These are phyloP conservation scores for Fusarium oxysporum DNA, from an alignment of 2,329 filamentous ascomycete species.

Conservation along the genomic window DNA sequence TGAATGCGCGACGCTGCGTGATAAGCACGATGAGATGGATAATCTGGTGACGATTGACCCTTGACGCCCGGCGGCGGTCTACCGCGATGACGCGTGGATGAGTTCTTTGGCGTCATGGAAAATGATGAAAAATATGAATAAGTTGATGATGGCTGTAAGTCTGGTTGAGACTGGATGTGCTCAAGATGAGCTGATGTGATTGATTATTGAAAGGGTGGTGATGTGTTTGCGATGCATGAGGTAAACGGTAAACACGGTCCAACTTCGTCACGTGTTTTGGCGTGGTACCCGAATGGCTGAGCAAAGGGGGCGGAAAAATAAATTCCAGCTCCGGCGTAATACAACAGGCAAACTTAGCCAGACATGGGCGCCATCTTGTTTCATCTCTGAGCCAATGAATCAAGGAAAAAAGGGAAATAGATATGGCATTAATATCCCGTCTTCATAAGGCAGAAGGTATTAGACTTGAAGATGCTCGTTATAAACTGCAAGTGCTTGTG, in stretches of 20 bases:
- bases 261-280: neutral
- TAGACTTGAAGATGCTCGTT: neutral
- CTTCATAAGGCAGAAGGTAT: too few species aligned
- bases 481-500: neutral
- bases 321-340: slow-evolving; percentile 1
- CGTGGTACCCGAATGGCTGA: neutral
- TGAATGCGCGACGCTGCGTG: slow-evolving; percentile 4
- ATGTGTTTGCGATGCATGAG: slow-evolving; percentile 5
- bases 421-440: too few species aligned
- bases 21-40: neutral
- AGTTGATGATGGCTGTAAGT: neutral
- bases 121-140: neutral
- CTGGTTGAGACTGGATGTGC: neutral
- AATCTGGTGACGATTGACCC: neutral
- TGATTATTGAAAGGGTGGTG: neutral
- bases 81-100: neutral
- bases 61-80: neutral
- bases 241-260: slow-evolving; percentile 5
- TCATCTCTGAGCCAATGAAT: neutral
- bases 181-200: neutral
- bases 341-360: neutral
- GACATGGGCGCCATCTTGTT: neutral
- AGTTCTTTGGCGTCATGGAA: neutral
- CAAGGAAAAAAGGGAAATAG: accelerated
- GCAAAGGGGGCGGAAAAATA: slow-evolving; percentile 4